Conservation (phyloP, 352 stramenopile genomes). For the Phytopythium vexans region DNA sequence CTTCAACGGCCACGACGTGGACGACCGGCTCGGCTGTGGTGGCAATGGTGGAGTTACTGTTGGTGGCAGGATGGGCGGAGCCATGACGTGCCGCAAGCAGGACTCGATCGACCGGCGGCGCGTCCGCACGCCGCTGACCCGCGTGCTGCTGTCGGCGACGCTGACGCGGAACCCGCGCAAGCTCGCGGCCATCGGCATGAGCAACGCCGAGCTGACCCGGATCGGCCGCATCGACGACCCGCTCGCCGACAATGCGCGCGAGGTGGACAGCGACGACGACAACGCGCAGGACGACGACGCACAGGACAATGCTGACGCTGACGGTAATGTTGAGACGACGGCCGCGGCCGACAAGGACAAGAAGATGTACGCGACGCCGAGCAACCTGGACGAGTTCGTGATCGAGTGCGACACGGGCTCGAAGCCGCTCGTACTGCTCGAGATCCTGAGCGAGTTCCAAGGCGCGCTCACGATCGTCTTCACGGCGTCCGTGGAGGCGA, state of each 20-base stretch:
- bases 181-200: slow-evolving; percentile 92
- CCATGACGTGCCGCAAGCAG: slow-evolving; percentile 64
- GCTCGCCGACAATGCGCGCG: slow-evolving; percentile 62
- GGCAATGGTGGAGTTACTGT: background rate
- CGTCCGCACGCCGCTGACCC: slow-evolving; percentile 87
- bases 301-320: slow-evolving; percentile 4
- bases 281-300: slow-evolving; percentile 21
- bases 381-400: slow-evolving; percentile 83
- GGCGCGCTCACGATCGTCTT: slow-evolving; percentile 92
- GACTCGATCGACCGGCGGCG: slow-evolving; percentile 78
- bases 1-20: slow-evolving; percentile 61
- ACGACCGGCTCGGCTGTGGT: slow-evolving; percentile 17
- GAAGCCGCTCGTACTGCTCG: slow-evolving; percentile 94
- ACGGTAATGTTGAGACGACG: slow-evolving; percentile 1
- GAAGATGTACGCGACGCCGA: slow-evolving; percentile 78
- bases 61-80: background rate
- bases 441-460: slow-evolving; percentile 86
- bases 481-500: slow-evolving; percentile 95
- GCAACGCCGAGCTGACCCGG: slow-evolving; percentile 94
- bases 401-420: slow-evolving; percentile 93
- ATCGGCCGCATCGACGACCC: slow-evolving; percentile 62
- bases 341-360: slow-evolving; percentile 6
- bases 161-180: slow-evolving; percentile 97
- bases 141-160: slow-evolving; percentile 97
- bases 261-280: slow-evolving; percentile 31